Percentiles rank a stretch among this genome's conserved stretches.
phyloP scores from a whole-genome alignment of 1,284 basidiomycete genomes.

The Neolentinus lepideus region DNA sequence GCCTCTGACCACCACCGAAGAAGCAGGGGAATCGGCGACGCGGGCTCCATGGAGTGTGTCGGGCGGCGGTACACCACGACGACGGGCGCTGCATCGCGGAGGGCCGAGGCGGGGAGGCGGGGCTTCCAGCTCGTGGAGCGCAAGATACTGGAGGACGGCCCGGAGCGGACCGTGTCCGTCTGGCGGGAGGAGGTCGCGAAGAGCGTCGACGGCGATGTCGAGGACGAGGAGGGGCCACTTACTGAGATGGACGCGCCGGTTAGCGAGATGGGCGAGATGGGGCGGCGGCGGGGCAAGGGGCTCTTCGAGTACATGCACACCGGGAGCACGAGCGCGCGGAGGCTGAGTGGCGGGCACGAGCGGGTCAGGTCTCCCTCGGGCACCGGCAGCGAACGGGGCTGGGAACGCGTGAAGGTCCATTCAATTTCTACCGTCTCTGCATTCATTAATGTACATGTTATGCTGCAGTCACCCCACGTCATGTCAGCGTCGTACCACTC shows the following conservation, averaged over 20 bases:
- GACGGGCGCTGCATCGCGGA: neutral
- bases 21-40: neutral
- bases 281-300: neutral
- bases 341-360: neutral
- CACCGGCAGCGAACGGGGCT: neutral
- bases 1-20: too few species aligned
- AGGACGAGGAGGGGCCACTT: neutral
- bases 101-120: neutral
- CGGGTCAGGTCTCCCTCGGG: neutral
- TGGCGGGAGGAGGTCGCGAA: constrained; percentile 2
- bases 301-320: neutral
- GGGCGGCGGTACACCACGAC: neutral
- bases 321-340: too few species aligned
- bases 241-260: neutral
- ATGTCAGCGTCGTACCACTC: neutral
- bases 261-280: too few species aligned
- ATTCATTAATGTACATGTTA: neutral
- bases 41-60: neutral
- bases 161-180: constrained; percentile 1
- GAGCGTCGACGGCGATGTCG: neutral
- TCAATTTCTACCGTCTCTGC: neutral
- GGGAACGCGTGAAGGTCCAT: neutral
- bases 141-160: constrained; percentile 1
- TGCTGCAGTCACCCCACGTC: neutral
- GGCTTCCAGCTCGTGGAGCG: constrained; percentile 1